Evolutionary conservation across 192 early-diverging fungal species (phyloP).

Genomic region (Anaeromyces robustus): DNA sequence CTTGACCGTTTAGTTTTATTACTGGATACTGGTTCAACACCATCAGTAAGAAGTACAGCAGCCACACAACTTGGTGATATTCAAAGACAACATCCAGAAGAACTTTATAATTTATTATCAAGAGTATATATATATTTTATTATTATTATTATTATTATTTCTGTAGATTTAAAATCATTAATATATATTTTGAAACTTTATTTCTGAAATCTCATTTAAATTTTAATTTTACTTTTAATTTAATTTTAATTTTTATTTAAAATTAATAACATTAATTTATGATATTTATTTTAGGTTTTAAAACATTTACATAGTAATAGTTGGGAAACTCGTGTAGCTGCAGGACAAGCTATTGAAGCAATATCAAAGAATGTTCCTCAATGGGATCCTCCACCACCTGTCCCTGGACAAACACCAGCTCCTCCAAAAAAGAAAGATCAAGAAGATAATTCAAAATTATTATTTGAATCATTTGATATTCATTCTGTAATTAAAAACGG

Average conservation of each 20-base stretch:
- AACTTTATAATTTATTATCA: slow-evolving; percentile 74
- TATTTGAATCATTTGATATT: slow-evolving; percentile 73
- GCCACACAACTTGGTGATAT: slow-evolving; percentile 91
- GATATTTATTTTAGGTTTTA: slow-evolving; percentile 40
- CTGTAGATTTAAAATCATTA: no score
- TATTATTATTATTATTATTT: background rate
- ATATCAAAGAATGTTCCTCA: slow-evolving; percentile 78
- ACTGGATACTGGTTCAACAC: slow-evolving; percentile 84
- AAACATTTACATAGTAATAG: slow-evolving; percentile 70
- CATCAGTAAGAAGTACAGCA: slow-evolving; percentile 70
- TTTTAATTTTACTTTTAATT: no score
- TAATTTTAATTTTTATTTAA: background rate
- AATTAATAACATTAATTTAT: background rate
- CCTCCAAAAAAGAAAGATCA: slow-evolving; percentile 3
- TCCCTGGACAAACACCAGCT: slow-evolving; percentile 3
- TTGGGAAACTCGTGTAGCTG: slow-evolving; percentile 96
- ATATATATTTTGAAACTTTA: no score
- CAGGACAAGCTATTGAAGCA: slow-evolving; percentile 74
- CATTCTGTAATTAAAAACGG: slow-evolving; percentile 63
- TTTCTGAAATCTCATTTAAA: no score
- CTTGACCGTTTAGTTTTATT: slow-evolving; percentile 86
- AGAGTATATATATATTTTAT: slow-evolving; percentile 23
- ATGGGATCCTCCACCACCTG: slow-evolving; percentile 48
- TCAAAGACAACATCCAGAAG: slow-evolving; percentile 82
- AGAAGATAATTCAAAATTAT: slow-evolving; percentile 30